Percentiles rank a stretch among this genome's conserved stretches.
Evolutionary conservation across 345 rosid genomes (phyloP).

Genomic region (Brassica nigra): DNA sequence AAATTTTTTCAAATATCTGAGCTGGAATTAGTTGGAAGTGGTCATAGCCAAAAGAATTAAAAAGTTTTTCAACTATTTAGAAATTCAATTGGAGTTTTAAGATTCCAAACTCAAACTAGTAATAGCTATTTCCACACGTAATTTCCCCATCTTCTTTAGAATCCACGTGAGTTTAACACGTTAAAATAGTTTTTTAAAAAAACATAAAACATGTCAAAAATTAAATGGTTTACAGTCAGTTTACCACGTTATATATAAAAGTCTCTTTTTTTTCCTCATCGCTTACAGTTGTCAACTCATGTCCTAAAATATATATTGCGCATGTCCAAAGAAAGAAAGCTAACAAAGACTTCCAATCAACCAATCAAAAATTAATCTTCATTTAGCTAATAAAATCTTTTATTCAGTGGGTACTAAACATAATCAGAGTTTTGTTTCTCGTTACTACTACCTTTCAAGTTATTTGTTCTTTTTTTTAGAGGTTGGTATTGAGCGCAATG

Average conservation of each 20-base stretch:
- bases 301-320: conserved; percentile 20
- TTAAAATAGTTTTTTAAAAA: too few species aligned
- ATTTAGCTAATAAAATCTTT: background rate
- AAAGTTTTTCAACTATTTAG: background rate
- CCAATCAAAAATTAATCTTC: conserved; percentile 32
- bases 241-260: background rate
- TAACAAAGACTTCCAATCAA: conserved; percentile 25
- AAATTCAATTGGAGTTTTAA: background rate
- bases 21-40: conserved; percentile 20
- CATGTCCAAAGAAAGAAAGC: conserved; percentile 34
- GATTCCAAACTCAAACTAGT: conserved; percentile 34
- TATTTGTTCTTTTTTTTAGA: conserved; percentile 1
- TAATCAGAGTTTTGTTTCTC: background rate
- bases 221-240: conserved; percentile 6
- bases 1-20: background rate
- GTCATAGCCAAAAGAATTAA: conserved; percentile 12
- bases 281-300: conserved; percentile 39
- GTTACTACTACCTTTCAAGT: background rate
- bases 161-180: conserved; percentile 6
- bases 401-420: background rate
- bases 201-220: conserved; percentile 28
- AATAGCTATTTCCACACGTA: conserved; percentile 42
- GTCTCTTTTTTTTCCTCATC: background rate
- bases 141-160: conserved; percentile 22
- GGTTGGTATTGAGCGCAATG: conserved; percentile 44